Base-by-base conservation (phyloP, 1,139 yeast species). In the Pichia sp. region DNA sequence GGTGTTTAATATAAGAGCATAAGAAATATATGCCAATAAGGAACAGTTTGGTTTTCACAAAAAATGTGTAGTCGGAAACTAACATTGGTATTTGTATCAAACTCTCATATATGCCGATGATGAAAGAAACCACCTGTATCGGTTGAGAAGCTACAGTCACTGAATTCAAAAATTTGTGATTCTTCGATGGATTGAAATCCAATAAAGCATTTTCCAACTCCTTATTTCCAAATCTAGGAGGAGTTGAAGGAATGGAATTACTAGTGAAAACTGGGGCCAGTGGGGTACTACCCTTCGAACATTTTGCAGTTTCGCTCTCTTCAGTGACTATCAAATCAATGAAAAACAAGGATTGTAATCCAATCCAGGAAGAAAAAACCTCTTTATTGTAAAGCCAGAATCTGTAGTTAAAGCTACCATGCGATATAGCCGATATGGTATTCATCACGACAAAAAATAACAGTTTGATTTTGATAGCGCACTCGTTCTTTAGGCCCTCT, bases 341-440 rank as follows among this genome's bases (percentile, higher is more conserved):
- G 6, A 53, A 45, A 31, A 50, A 2, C 2, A 50, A 36, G 2
- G 50, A 19, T 19, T 50, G 38, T 8, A 47, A 3, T 10, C 57
- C 59, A 30, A 56, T 13, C 57, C 59, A 56, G 13, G 23, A 6
- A 1, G 57, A 50, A 40, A 56, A 56, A 8, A 48, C 26, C 11
- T 54, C 57, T 34, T 57, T 51, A 3, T 30, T 49, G 13, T 52
- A 56, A 15, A 52, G 31, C 10, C 52, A 19, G 31, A 56, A 56
- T 23, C 45, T 56, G 6, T 52, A 45, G 40, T 48, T 40, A 4
- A 49, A 11, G 5, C 41, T 36, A 4, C 41, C 15, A 23, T 46
- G 26, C 5, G 54, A 47, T 8, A 56, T 49, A 2, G 45, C 8
- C 8, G 49, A 43, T 3, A 54, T 43, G 5, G 54, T 31, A 10